Evolutionary conservation across 192 early-diverging fungal genomes (phyloP).

Genomic region (Coemansia sp.): DNA sequence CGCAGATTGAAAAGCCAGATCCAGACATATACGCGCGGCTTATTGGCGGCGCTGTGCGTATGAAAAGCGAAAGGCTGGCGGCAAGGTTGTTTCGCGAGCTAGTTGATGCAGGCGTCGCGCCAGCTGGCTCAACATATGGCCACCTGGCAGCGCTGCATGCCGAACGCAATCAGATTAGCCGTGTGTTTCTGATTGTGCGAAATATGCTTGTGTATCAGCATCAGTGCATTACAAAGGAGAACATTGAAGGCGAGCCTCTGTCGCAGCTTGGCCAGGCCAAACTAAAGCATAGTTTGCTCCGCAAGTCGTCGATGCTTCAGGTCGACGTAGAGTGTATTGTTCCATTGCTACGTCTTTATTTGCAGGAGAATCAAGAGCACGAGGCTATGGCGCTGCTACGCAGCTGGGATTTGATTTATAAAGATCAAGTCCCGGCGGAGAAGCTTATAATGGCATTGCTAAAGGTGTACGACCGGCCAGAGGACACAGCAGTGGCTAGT

Average conservation of each 20-base stretch:
- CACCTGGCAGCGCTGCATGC: constrained; percentile 45
- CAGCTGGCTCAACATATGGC: constrained; percentile 34
- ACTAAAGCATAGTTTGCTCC: constrained; percentile 12
- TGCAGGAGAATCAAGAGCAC: constrained; percentile 22
- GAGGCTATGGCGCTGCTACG: constrained; percentile 38
- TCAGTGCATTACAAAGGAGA: constrained; percentile 14
- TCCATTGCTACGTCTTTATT: constrained; percentile 43
- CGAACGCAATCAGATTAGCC: constrained; percentile 23
- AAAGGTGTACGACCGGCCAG: constrained; percentile 32
- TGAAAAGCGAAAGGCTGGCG: constrained; percentile 31
- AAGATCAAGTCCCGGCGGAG: constrained; percentile 28
- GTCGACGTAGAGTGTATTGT: constrained; percentile 43
- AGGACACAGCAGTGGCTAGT: constrained; percentile 16
- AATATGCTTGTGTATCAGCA: constrained; percentile 22
- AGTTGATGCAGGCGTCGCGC: constrained; percentile 33
- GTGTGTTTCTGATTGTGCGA: constrained; percentile 47
- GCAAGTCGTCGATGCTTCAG: constrained; percentile 21
- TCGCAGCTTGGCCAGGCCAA: background rate
- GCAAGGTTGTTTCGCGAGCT: constrained; percentile 47
- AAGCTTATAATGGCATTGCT: constrained; percentile 44
- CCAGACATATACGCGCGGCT: constrained; percentile 34
- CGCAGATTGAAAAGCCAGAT: constrained; percentile 32
- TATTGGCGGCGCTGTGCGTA: constrained; percentile 46
- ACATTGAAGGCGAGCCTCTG: background rate
- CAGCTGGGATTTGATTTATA: constrained; percentile 41